Percentiles rank a stretch among this genome's conserved stretches.
Evolutionary conservation across 257 asterid species (phyloP).

Genomic region (Linderniella brevidens): DNA sequence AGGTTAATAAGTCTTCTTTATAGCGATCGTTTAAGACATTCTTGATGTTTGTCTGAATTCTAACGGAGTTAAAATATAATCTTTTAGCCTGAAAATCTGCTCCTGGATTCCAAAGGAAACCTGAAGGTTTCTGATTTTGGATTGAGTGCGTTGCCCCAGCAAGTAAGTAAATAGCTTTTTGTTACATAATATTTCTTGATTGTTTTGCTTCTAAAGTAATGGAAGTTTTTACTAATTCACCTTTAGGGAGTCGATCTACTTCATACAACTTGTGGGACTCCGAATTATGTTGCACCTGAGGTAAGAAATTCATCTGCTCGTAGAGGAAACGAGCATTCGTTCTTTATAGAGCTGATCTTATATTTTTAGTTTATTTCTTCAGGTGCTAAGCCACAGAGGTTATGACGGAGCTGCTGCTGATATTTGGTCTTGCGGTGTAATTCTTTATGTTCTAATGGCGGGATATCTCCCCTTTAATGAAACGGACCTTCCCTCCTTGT

Average conservation of each 20-base stretch:
- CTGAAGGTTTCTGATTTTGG: constrained; percentile 96
- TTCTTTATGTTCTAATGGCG: constrained; percentile 75
- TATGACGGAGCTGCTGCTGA: constrained; percentile 99
- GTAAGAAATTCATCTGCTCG: constrained; percentile 17
- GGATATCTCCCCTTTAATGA: constrained; percentile 86
- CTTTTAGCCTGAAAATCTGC: constrained; percentile 86
- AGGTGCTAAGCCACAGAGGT: constrained; percentile 72
- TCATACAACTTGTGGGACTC: constrained; percentile 94
- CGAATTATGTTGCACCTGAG: constrained; percentile 97
- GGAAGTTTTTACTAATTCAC: background rate
- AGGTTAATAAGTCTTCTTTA: constrained; percentile 38
- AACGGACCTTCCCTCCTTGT: constrained; percentile 55
- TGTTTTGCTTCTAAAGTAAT: background rate
- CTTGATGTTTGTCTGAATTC: constrained; percentile 11
- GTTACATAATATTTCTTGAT: background rate
- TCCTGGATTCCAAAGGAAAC: constrained; percentile 72
- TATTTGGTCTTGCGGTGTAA: constrained; percentile 94
- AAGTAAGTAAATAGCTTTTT: constrained; percentile 27
- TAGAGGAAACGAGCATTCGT: constrained; percentile 8
- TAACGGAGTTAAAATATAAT: constrained; percentile 12
- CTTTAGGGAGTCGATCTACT: constrained; percentile 88
- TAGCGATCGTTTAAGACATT: too few species aligned
- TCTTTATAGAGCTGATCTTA: constrained; percentile 9
- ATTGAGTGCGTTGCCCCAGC: constrained; percentile 76
- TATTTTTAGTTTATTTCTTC: constrained; percentile 12